Conservation (phyloP, 148 eudicot genomes). For the Rhododendron williamsianum region DNA sequence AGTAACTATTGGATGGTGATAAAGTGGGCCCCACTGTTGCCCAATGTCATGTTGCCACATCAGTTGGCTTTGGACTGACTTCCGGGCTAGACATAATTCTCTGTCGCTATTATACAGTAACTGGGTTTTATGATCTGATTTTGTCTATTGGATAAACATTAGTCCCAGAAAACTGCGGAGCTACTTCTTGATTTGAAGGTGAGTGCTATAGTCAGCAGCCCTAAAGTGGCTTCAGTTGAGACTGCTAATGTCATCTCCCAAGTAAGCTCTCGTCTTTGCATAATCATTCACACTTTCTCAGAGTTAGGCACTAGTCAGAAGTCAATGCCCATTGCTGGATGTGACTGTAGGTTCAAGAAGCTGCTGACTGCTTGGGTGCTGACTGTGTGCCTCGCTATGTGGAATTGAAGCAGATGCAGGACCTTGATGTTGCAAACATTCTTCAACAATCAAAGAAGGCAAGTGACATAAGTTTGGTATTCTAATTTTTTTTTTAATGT, state of each 20-base stretch:
- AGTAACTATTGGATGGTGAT: neutral
- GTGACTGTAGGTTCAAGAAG: constrained; percentile 76
- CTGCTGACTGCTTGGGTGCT: constrained; percentile 88
- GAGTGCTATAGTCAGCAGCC: constrained; percentile 56
- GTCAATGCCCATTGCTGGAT: neutral
- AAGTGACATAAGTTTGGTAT: constrained; percentile 6
- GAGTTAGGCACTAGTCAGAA: neutral
- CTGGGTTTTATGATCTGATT: constrained; percentile 10
- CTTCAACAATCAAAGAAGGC: constrained; percentile 45
- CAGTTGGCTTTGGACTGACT: neutral
- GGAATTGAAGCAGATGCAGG: constrained; percentile 52
- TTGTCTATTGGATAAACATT: constrained; percentile 22
- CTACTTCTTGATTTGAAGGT: constrained; percentile 86
- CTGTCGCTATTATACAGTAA: neutral
- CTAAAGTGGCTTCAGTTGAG: constrained; percentile 57
- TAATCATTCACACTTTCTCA: neutral
- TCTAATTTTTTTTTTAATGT: neutral
- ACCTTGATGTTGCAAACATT: constrained; percentile 52
- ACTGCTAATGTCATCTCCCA: constrained; percentile 60
- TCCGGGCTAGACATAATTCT: neutral
- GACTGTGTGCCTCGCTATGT: constrained; percentile 83
- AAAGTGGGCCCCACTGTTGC: neutral
- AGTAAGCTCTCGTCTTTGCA: constrained; percentile 31
- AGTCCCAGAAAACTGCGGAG: constrained; percentile 98
- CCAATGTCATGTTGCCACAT: neutral